Percentiles rank a stretch among this genome's conserved stretches.
phyloP scores from a whole-genome alignment of 768 basidiomycete genomes.

The Tricholomella constricta region DNA sequence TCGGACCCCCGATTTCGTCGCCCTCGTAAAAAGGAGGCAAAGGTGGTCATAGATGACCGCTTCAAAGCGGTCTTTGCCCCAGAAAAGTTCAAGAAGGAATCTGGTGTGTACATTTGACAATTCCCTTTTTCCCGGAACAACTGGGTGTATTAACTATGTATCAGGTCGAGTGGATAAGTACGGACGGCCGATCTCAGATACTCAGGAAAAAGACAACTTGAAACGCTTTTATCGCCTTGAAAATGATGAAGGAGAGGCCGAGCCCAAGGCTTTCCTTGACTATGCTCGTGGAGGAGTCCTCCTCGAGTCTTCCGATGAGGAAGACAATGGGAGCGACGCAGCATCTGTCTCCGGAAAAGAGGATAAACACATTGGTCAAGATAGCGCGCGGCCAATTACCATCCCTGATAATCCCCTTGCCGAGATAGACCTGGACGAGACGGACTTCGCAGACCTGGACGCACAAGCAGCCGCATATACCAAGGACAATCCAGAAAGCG shows the following conservation, averaged over 20 bases:
- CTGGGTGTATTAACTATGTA: constrained; percentile 10
- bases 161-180: constrained; percentile 85
- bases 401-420: constrained; percentile 40
- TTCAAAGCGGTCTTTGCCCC: constrained; percentile 78
- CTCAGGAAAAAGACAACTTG: constrained; percentile 74
- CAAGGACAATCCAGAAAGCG: constrained; percentile 48
- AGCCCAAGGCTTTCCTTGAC: constrained; percentile 52
- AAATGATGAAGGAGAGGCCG: constrained; percentile 34
- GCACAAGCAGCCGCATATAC: constrained; percentile 70
- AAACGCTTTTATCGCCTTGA: constrained; percentile 81
- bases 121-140: not conserved
- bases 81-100: constrained; percentile 37
- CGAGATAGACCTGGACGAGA: constrained; percentile 83
- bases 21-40: constrained; percentile 76
- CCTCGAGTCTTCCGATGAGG: constrained; percentile 87
- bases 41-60: constrained; percentile 88
- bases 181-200: constrained; percentile 69
- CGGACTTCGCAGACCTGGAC: constrained; percentile 67
- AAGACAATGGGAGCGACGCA: constrained; percentile 36
- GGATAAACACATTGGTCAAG: constrained; percentile 50
- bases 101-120: constrained; percentile 4
- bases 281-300: constrained; percentile 89
- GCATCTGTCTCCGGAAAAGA: constrained; percentile 30
- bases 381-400: constrained; percentile 43
- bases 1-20: constrained; percentile 93